phyloP scores from a whole-genome alignment of 164 flowering plant genomes.

The Stephania cephalantha region DNA sequence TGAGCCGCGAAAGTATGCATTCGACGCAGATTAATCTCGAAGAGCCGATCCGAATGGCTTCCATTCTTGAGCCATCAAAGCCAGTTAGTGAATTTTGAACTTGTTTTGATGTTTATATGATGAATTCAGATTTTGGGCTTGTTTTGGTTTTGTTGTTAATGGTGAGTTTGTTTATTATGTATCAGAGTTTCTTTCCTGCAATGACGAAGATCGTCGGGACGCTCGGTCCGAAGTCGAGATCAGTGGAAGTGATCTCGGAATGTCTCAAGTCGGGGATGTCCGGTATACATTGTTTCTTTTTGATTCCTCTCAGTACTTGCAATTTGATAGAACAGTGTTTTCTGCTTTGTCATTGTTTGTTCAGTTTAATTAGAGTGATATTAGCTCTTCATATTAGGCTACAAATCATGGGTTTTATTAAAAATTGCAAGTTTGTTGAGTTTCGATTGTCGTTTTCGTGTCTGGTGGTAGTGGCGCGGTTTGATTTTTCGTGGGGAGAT shows the following conservation, averaged over 20 bases:
- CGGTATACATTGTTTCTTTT: conserved; percentile 30
- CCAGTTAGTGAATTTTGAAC: conserved; percentile 32
- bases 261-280: conserved; percentile 97
- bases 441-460: not conserved
- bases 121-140: not conserved
- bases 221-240: conserved; percentile 70
- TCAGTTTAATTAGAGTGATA: no score
- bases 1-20: conserved; percentile 46
- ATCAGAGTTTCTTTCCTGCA: conserved; percentile 69
- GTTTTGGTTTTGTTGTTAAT: not conserved
- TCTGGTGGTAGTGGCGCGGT: conserved; percentile 62
- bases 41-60: conserved; percentile 92
- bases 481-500: conserved; percentile 90
- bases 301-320: not conserved
- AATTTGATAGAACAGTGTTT: not conserved
- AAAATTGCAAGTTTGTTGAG: not conserved
- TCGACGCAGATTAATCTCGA: conserved; percentile 72
- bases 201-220: conserved; percentile 94
- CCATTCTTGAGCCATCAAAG: conserved; percentile 87
- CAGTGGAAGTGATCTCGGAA: conserved; percentile 65
- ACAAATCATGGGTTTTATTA: not conserved
- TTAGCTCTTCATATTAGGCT: not conserved
- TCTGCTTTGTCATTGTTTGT: no score
- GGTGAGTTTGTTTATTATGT: not conserved
- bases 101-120: conserved; percentile 3